Base-by-base conservation (phyloP, 331 rosid genomes). In the Quercus tomentella region DNA sequence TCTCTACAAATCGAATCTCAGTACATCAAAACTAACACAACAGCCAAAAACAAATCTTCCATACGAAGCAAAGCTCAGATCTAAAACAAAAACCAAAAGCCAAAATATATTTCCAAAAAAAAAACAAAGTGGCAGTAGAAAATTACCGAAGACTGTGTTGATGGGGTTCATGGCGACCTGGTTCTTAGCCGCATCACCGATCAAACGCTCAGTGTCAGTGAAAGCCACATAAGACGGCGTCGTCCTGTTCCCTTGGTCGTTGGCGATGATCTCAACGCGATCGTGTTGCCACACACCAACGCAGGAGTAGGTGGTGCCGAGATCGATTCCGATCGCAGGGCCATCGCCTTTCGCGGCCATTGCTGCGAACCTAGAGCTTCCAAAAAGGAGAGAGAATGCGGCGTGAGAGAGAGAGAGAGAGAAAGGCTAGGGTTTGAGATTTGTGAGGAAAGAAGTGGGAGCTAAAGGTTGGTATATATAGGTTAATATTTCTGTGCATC, bases 201-300 rank as follows among this genome's bases (percentile, higher is more conserved):
- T 84, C 81, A 89, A 73, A 1, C 88, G 82, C 45, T 89, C 89
- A 1, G 86, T 61, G 26, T 89, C 91, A 2, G 87, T 87, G 71
- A 89, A 89, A 3, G 56, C 92, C 4, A 89, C 92, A 35, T 87
- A 85, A 22, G 92, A 89, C 1, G 92, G 92, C 1, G 92, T 89
- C 0, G 91, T 89, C 4, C 90, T 56, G 85, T 81, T 81, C 0
- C 92, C 92, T 31, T 87, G 92, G 62, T 89, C 91, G 31, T 89
- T 89, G 14, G 84, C 89, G 3, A 89, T 87, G 76, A 89, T 89
- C 52, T 89, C 90, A 0, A 81, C 92, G 2, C 89, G 85, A 43
- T 84, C 92, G 14, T 84, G 82, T 33, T 86, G 87, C 92, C 92
- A 89, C 2, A 89, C 91, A 21, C 87, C 92, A 0, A 84, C 92